Evolutionary conservation across 225 moss, liverwort and hornwort species (phyloP).

Genomic region (Thuidium tamariscinum): DNA sequence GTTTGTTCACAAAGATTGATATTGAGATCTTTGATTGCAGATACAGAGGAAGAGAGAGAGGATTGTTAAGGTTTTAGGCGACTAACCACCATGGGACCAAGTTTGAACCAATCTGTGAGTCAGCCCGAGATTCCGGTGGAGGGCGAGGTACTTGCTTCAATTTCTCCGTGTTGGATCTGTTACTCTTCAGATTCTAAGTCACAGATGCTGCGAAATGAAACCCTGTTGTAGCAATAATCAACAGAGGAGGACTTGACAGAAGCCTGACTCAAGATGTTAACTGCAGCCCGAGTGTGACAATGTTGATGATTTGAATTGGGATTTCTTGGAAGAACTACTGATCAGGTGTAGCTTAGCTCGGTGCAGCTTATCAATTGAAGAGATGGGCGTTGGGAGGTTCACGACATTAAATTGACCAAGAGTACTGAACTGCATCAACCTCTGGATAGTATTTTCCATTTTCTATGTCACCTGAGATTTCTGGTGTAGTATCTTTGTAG

Average conservation of each 20-base stretch:
- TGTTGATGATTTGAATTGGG: not conserved
- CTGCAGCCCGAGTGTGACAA: not conserved
- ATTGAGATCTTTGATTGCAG: not conserved
- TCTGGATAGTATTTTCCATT: slow-evolving; percentile 39
- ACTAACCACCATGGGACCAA: slow-evolving; percentile 17
- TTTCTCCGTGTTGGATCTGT: not conserved
- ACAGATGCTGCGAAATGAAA: not conserved
- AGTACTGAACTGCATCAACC: slow-evolving; percentile 74
- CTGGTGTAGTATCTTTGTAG: not conserved
- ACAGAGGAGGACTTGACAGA: not conserved
- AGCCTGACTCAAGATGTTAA: too few relatives aligned
- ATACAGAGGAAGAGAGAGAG: not conserved
- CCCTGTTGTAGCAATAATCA: not conserved
- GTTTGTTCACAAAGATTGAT: not conserved
- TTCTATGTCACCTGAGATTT: not conserved
- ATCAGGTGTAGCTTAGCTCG: not conserved
- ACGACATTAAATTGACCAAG: slow-evolving; percentile 71
- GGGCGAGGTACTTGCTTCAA: slow-evolving; percentile 11
- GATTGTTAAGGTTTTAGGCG: not conserved
- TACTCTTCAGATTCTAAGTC: not conserved
- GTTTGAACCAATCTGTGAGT: slow-evolving; percentile 13
- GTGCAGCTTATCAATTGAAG: slow-evolving; percentile 44
- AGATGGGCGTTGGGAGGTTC: slow-evolving; percentile 44
- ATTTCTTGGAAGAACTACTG: not conserved
- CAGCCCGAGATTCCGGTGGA: slow-evolving; percentile 25